Base-by-base conservation (phyloP, 768 basidiomycete species). In the Hygrophorus pudorinus region DNA sequence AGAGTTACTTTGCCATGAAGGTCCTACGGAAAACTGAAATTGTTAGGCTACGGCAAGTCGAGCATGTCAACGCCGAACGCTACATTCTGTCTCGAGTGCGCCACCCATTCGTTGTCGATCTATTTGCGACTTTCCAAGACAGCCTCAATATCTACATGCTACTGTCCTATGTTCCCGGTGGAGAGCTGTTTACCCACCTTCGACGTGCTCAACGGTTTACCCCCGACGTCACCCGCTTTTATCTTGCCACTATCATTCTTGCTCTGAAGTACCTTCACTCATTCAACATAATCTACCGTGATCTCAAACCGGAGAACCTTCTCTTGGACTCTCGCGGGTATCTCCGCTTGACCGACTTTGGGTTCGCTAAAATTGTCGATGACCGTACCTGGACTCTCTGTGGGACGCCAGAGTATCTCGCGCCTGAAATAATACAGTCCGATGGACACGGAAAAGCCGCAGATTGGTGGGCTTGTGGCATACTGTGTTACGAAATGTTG, bases 391-490 rank as follows among this genome's bases (percentile, higher is more conserved):
- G 88, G 81, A 99, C 96, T 5, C 72, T 99, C 27, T 99, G 96
- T 56, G 90, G 90, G 29, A 94, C 90, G 8, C 90, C 91, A 14
- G 90, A 93, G 64, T 98, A 99, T 59, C 80, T 99, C 30, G 94
- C 96, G 2, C 96, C 96, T 14, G 96, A 99, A 65, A 96, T 99
- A 46, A 96, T 99, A 46, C 85, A 94, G 56, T 91, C 89, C 5
- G 92, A 94, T 50, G 96, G 96, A 9, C 96, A 99, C 62, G 92
- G 92, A 9, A 94, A 96, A 61, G 92, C 93, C 7, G 93, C 92
- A 5, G 94, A 99, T 59, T 99, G 92, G 92, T 99, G 96, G 96
- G 94, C 96, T 7, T 85, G 92, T 55, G 96, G 96, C 14, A 87
- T 98, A 37, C 71, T 99, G 29, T 90, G 88, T 61, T 99, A 94